A percentile compares a stretch with the other conserved stretches of the same genome.
phyloP scores from a whole-genome alignment of 75 land plant species.

The Larix kaempferi region DNA sequence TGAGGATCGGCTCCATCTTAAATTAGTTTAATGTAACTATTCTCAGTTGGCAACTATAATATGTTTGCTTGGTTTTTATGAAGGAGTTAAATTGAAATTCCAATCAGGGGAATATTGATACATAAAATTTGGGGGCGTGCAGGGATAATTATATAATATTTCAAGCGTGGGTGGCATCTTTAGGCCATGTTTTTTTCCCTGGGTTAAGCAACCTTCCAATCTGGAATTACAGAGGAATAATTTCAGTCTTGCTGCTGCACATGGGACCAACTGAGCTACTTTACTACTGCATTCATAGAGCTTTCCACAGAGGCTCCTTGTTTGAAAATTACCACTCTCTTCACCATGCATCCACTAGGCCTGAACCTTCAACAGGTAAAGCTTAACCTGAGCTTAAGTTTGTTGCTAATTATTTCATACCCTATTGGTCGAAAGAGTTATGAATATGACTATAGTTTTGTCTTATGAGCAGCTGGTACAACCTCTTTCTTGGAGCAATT shows the following conservation, averaged over 20 bases:
- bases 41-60: too few species aligned
- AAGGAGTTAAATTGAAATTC: too few species aligned
- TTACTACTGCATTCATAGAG: conserved; percentile 36
- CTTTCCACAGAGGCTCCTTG: conserved; percentile 16
- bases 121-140: background rate
- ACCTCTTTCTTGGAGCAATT: conserved; percentile 32
- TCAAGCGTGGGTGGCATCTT: conserved; percentile 24
- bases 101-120: background rate
- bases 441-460: background rate
- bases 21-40: background rate
- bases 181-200: conserved; percentile 13
- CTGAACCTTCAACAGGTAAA: conserved; percentile 43
- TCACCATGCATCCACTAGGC: conserved; percentile 27
- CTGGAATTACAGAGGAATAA: conserved; percentile 21
- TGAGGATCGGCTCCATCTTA: background rate
- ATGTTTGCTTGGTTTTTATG: background rate
- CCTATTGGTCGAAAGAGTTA: background rate
- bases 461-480: conserved; percentile 20
- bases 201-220: conserved; percentile 23
- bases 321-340: conserved; percentile 25
- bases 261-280: conserved; percentile 31
- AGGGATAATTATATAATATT: conserved; percentile 43
- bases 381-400: background rate
- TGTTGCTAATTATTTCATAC: background rate
- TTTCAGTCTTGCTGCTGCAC: conserved; percentile 25